Evolutionary conservation across 768 basidiomycete genomes (phyloP).

Genomic region (Vararia minispora): DNA sequence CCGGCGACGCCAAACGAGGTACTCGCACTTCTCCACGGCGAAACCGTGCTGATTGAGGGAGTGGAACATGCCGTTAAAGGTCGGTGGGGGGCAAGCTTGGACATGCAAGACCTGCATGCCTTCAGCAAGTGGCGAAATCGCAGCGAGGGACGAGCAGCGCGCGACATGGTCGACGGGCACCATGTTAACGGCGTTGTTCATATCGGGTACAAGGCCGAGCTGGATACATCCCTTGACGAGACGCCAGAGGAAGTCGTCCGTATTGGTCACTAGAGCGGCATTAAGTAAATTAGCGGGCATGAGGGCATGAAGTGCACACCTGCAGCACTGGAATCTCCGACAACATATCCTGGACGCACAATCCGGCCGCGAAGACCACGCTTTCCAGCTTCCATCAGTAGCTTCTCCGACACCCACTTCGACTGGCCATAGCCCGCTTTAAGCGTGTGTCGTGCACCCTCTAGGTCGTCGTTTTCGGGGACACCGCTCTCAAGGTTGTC

Average conservation of each 20-base stretch:
- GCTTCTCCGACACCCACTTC: conserved; percentile 97
- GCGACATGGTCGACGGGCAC: conserved; percentile 97
- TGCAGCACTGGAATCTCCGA: conserved; percentile 82
- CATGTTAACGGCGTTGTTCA: conserved; percentile 98
- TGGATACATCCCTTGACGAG: conserved; percentile 98
- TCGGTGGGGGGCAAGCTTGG: conserved; percentile 74
- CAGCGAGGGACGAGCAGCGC: conserved; percentile 63
- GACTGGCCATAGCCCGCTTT: conserved; percentile 94
- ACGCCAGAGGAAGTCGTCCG: conserved; percentile 98
- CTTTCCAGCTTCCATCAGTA: conserved; percentile 83
- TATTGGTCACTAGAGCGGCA: conserved; percentile 71
- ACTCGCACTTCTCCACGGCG: conserved; percentile 67
- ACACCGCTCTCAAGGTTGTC: conserved; percentile 67
- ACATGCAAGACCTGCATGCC: conserved; percentile 65
- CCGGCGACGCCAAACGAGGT: conserved; percentile 82
- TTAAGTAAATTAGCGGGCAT: conserved; percentile 1
- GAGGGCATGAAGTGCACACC: conserved; percentile 35
- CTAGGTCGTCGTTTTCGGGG: conserved; percentile 80
- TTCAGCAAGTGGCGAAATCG: conserved; percentile 41
- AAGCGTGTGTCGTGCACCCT: conserved; percentile 63
- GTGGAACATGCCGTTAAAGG: conserved; percentile 79
- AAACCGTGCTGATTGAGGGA: conserved; percentile 75
- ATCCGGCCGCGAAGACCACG: conserved; percentile 81
- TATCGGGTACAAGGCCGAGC: conserved; percentile 92
- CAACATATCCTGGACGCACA: conserved; percentile 90